Conservation (phyloP, 2,329 filamentous ascomycete genomes). For the Trichoderma oligosporum region DNA sequence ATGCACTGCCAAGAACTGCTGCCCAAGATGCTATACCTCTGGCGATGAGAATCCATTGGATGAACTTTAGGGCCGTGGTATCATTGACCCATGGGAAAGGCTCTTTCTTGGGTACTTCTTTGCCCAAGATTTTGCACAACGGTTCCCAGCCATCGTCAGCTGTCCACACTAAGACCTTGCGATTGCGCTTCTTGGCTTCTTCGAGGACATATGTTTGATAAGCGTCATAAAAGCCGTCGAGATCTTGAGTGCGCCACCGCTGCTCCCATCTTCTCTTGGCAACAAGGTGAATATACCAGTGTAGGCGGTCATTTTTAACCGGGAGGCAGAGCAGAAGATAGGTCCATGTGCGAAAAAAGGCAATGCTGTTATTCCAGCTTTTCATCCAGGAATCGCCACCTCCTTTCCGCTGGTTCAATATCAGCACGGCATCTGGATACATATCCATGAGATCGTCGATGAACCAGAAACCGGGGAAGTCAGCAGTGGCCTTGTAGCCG, state of each 20-base stretch:
- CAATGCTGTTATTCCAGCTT: constrained; percentile 27
- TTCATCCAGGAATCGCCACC: constrained; percentile 27
- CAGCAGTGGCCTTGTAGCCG: constrained; percentile 29
- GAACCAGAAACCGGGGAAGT: constrained; percentile 35
- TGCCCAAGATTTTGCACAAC: constrained; percentile 40
- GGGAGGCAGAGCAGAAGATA: constrained; percentile 28
- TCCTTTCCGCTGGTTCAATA: constrained; percentile 32
- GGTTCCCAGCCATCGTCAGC: constrained; percentile 42
- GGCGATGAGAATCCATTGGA: constrained; percentile 20
- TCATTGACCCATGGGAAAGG: constrained; percentile 37
- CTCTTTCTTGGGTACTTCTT: constrained; percentile 30
- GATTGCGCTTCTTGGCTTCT: constrained; percentile 31
- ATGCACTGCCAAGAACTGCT: constrained; percentile 13
- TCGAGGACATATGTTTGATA: constrained; percentile 27
- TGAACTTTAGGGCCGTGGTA: constrained; percentile 19
- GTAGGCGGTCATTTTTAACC: constrained; percentile 30
- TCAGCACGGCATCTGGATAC: constrained; percentile 34
- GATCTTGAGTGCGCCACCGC: constrained; percentile 18
- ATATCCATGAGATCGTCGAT: constrained; percentile 38
- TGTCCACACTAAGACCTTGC: constrained; percentile 27
- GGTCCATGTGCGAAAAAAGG: constrained; percentile 29
- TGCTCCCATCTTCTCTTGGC: background rate
- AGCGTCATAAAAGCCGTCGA: constrained; percentile 23
- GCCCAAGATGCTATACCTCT: constrained; percentile 22
- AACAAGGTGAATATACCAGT: constrained; percentile 26